Evolutionary conservation across 495 filamentous ascomycete genomes (phyloP), one percentile per base, ranked within the genome.

Genomic region (Aspergillus affinis): DNA sequence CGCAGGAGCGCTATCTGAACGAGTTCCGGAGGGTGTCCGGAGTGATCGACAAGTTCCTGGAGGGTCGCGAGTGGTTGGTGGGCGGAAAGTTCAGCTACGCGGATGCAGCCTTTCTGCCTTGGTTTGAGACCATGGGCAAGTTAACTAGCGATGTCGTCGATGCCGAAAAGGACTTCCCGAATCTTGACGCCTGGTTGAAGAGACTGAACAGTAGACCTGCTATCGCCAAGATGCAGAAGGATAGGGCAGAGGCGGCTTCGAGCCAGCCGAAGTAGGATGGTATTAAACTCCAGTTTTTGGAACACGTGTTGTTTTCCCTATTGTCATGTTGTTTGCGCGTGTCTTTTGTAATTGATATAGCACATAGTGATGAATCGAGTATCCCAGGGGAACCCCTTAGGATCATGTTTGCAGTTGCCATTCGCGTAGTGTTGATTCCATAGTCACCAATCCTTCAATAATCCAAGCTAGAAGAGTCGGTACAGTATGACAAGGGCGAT

Each of bases 21-120:
- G 88, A 91, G 69, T 70, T 86, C 17, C 71, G 77, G 13, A 85
- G 87, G 20, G 82, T 90, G 21, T 77, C 79, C 19, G 72, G 75
- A 0, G 86, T 90, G 2, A 62, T 91, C 10, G 77, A 90, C 51
- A 65, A 61, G 0, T 70, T 75, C 20, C 75, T 90, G 13, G 68
- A 69, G 13, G 76, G 69, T 27, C 79, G 82, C 55, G 69, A 84
- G 60, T 88, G 76, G 63, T 73, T 90, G 6, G 87, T 90, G 7
- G 87, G 82, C 2, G 75, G 76, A 21, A 84, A 83, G 64, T 76
- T 73, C 63, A 81, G 77, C 19, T 88, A 80, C 62, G 86, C 74
- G 1, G 88, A 90, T 63, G 48, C 84, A 10, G 70, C 84, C 26
- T 90, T 87, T 57, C 57, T 86, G 8, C 64, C 79, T 0, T 90